These are phyloP conservation scores for Solanum corneliomulleri DNA, from an alignment of 257 asterid species.

Conservation along the genomic window DNA sequence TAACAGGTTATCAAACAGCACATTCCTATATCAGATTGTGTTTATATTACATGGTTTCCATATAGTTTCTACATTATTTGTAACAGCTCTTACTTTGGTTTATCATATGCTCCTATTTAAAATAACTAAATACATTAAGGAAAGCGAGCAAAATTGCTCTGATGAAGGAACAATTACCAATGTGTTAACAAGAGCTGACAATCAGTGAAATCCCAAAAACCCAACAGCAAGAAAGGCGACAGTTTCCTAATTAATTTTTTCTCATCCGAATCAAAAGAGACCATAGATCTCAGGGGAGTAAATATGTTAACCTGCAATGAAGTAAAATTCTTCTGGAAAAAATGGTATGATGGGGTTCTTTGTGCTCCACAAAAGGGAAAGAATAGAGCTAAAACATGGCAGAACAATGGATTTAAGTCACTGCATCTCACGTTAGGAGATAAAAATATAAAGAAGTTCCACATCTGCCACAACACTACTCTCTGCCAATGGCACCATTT, in stretches of 20 bases:
- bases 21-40: background rate
- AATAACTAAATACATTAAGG: background rate
- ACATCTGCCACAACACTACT: background rate
- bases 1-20: background rate
- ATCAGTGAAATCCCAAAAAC: background rate
- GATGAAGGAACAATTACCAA: background rate
- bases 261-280: background rate
- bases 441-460: background rate
- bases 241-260: background rate
- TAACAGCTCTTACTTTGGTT: background rate
- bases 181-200: background rate
- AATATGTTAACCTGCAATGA: background rate
- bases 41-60: background rate
- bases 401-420: background rate
- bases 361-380: background rate
- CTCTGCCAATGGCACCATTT: background rate
- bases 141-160: background rate
- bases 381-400: background rate
- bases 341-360: background rate
- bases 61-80: background rate
- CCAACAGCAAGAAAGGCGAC: background rate
- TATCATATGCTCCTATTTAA: background rate
- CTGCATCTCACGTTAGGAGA: background rate
- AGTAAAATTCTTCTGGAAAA: background rate
- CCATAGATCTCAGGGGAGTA: background rate